Evolutionary conservation across 352 stramenopile genomes (phyloP), one percentile per base, ranked within the genome.

Genomic region (Globisporangium rhizosaccharum): DNA sequence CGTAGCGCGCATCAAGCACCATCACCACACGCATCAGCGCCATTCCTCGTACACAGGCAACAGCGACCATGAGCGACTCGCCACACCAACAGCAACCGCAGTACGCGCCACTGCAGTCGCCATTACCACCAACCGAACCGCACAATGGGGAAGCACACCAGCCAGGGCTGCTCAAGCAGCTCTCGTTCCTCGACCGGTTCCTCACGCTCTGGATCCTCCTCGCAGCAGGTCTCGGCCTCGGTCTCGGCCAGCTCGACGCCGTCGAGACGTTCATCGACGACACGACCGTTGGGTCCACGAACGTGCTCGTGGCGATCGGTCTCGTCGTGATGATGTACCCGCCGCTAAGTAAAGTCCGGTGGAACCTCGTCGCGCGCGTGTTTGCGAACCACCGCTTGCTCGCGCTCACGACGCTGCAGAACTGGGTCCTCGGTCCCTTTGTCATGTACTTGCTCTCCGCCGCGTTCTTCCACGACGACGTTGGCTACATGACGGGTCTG

Each of bases 281-380:
- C 41, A 85, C 77, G 48, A 85, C 77, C 0, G 53, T 82, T 12
- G 71, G 67, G 36, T 50, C 57, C 49, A 85, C 73, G 47, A 87
- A 87, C 51, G 53, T 76, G 20, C 71, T 87, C 18, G 77, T 87
- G 30, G 77, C 68, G 10, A 42, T 67, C n/a, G 77, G 75, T 2
- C 59, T 87, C 30, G 56, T 87, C 28, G 63, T 70, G 48, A 84
- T 87, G 73, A 87, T 87, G 75, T 87, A 84, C 53, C 77, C 77
- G 18, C 75, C 75, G 28, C 65, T 87, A 2, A 62, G 72, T 14
- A 78, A 72, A n/a, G 77, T 87, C 10, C 74, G 56, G 39, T 87
- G 77, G 77, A 66, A 80, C 39, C 28, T 83, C 39, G 66, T 85
- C 30, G 30, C 60, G 66, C 20, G 30, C 36, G 58, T 53, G 23